Evolutionary conservation across 176 grass and related monocot genomes (phyloP).

Genomic region (Microstegium vimineum): DNA sequence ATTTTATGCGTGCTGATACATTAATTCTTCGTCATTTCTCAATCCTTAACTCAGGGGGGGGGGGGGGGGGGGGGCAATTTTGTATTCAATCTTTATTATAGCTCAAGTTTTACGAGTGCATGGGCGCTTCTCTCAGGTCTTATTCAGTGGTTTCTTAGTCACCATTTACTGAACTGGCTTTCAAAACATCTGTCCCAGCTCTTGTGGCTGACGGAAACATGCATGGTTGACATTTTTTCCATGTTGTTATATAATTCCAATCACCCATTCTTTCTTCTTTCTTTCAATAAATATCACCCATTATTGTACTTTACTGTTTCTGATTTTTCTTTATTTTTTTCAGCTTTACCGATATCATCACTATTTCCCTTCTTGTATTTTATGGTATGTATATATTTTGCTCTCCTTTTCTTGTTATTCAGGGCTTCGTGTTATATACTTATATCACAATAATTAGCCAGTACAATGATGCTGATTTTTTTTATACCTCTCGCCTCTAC

Average conservation of each 20-base stretch:
- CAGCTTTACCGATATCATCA: conserved; percentile 60
- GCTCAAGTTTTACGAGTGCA: too few species aligned
- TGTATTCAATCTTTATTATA: too few species aligned
- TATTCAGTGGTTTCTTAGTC: neutral
- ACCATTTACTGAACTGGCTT: neutral
- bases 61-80: too few species aligned
- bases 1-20: too few species aligned
- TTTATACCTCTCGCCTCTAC: neutral
- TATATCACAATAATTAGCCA: neutral
- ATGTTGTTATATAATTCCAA: neutral
- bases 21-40: too few species aligned
- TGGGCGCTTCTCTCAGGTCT: neutral
- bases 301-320: neutral
- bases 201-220: neutral
- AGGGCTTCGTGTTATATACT: neutral
- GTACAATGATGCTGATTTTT: neutral
- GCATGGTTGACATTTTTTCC: neutral
- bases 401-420: neutral
- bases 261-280: neutral
- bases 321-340: conserved; percentile 25
- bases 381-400: conserved; percentile 47
- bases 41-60: too few species aligned
- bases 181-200: neutral
- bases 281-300: neutral
- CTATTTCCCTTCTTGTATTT: conserved; percentile 81